phyloP scores from a whole-genome alignment of 306 rosid species.

The Canavalia gladiata region DNA sequence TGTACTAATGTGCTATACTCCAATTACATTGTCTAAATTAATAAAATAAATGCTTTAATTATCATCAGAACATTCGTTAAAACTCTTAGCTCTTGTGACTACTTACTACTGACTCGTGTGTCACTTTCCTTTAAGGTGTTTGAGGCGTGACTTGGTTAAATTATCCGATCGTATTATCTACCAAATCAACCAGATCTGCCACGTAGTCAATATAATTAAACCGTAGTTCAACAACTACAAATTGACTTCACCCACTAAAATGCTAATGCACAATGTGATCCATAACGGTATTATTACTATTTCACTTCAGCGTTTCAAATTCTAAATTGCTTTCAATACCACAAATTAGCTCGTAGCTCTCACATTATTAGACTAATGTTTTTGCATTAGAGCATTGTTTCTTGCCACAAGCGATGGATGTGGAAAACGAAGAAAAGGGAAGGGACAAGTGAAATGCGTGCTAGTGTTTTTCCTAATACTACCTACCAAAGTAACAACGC shows the following conservation, averaged over 20 bases:
- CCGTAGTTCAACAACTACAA: slow-evolving; percentile 48
- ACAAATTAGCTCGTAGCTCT: background rate
- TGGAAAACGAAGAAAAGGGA: slow-evolving; percentile 32
- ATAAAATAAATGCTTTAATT: background rate
- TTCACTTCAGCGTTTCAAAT: slow-evolving; percentile 38
- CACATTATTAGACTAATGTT: background rate
- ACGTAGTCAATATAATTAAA: slow-evolving; percentile 45
- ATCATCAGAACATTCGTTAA: slow-evolving; percentile 8
- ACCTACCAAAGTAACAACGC: slow-evolving; percentile 43
- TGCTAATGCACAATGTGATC: slow-evolving; percentile 36
- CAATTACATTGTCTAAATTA: too few relatives aligned
- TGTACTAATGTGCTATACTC: too few relatives aligned
- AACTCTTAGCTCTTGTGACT: slow-evolving; percentile 27
- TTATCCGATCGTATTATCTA: slow-evolving; percentile 43
- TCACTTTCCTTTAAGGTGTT: background rate
- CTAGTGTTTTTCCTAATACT: slow-evolving; percentile 32
- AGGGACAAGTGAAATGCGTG: slow-evolving; percentile 35
- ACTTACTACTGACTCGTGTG: background rate
- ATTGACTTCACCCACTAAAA: slow-evolving; percentile 30
- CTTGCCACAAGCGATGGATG: slow-evolving; percentile 45
- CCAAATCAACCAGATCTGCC: slow-evolving; percentile 47
- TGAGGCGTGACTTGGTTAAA: slow-evolving; percentile 49
- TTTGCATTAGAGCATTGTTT: slow-evolving; percentile 16
- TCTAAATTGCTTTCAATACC: background rate
- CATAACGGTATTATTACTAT: slow-evolving; percentile 25